Percentiles rank a stretch among this genome's conserved stretches.
phyloP scores from a whole-genome alignment of 768 basidiomycete genomes.

The Lyophyllum decastes region DNA sequence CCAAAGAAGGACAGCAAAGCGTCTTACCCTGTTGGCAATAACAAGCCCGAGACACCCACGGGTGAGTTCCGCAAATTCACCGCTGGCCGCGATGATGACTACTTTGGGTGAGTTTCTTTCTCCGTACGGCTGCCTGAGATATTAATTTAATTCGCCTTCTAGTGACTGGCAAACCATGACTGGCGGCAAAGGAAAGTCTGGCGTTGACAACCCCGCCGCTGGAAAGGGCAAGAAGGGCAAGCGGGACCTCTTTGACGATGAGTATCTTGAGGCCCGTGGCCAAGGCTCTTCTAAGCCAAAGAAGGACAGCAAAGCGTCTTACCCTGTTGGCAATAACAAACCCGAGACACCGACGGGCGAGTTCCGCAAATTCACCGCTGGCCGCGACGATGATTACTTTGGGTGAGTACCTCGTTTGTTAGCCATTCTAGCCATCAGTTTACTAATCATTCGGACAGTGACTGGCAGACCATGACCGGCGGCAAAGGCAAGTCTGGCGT shows the following conservation, averaged over 20 bases:
- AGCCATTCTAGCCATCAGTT: neutral
- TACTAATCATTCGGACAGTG: neutral
- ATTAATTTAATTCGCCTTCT: no score
- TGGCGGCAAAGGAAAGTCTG: neutral
- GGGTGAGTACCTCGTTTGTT: neutral
- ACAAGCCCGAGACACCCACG: constrained; percentile 3
- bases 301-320: constrained; percentile 2
- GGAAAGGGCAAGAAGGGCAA: neutral
- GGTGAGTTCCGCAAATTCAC: constrained; percentile 5
- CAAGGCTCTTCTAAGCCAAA: neutral
- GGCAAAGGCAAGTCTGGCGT: neutral
- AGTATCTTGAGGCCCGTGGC: neutral
- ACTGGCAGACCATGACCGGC: constrained; percentile 7
- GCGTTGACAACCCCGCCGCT: constrained; percentile 2
- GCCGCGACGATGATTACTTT: constrained; percentile 7
- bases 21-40: neutral
- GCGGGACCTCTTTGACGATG: neutral
- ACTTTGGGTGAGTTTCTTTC: constrained; percentile 11
- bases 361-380: constrained; percentile 4
- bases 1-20: constrained; percentile 3
- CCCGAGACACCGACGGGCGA: constrained; percentile 6
- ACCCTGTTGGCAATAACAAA: constrained; percentile 1
- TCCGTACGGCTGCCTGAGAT: no score
- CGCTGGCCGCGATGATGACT: constrained; percentile 5
- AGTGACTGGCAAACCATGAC: constrained; percentile 3